A percentile compares a stretch with the other conserved stretches of the same genome.
These are phyloP conservation scores for Pseudogymnoascus sp. DNA, from an alignment of 2,329 filamentous ascomycete species.

Conservation along the genomic window DNA sequence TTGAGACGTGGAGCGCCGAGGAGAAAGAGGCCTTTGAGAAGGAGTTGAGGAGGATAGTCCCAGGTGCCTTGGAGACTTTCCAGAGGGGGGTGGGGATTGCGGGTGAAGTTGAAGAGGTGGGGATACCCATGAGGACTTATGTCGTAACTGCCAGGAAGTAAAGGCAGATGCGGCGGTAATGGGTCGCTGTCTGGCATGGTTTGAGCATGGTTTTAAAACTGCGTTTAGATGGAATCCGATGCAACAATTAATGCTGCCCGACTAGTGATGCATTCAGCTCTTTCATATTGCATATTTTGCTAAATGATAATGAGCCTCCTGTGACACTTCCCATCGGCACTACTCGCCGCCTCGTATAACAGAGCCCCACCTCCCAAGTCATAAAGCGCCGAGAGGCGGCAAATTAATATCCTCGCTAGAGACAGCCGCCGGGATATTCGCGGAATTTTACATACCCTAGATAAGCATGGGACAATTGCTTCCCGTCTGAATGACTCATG, in stretches of 20 bases:
- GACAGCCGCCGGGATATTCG: neutral
- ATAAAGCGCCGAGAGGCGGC: neutral
- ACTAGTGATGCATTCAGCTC: too few relatives aligned
- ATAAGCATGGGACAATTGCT: neutral
- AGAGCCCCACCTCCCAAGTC: too few relatives aligned
- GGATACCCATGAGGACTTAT: constrained; percentile 1
- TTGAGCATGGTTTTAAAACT: neutral
- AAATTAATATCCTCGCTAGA: neutral
- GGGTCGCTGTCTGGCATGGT: neutral
- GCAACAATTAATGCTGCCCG: too few relatives aligned
- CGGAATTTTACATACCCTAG: neutral
- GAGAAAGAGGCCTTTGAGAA: neutral
- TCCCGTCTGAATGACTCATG: neutral
- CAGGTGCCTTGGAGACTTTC: neutral
- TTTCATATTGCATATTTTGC: too few relatives aligned
- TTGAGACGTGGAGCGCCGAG: neutral
- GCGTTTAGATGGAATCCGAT: too few relatives aligned
- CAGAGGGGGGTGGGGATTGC: neutral
- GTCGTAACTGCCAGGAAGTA: neutral
- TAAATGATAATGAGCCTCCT: too few relatives aligned
- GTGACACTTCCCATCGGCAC: too few relatives aligned
- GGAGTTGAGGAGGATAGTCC: neutral
- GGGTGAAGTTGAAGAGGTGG: neutral
- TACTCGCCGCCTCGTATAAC: too few relatives aligned
- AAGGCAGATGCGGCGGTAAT: neutral